Conservation (phyloP, 768 basidiomycete species). For the Trametes villosa region DNA sequence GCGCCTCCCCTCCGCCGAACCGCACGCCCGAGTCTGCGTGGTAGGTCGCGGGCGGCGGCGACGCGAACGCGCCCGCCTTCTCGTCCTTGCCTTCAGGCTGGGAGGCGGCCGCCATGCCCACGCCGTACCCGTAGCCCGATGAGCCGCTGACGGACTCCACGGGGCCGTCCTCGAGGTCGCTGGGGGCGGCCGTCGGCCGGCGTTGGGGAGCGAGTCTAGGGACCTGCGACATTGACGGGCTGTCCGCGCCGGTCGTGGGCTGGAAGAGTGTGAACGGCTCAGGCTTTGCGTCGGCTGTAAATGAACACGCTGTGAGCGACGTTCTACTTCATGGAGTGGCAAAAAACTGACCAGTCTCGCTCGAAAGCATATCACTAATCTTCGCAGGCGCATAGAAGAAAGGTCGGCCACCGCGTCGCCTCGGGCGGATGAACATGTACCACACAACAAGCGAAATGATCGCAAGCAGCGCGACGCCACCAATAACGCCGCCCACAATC, state of each 20-base stretch:
- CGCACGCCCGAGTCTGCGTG: not conserved
- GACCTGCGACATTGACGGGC: not conserved
- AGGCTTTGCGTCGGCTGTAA: not conserved
- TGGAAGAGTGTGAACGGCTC: conserved; percentile 1
- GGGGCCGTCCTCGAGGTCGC: not conserved
- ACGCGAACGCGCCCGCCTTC: not conserved
- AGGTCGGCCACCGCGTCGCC: conserved; percentile 6
- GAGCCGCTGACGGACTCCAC: not conserved
- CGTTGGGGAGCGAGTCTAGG: not conserved
- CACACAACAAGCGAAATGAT: conserved; percentile 4
- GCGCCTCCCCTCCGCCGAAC: not conserved
- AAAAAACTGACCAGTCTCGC: conserved; percentile 3
- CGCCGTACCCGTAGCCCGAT: conserved; percentile 2
- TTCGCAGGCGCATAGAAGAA: conserved; percentile 13
- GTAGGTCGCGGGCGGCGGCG: not conserved
- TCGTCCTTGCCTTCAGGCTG: not conserved
- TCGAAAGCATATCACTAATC: conserved; percentile 8
- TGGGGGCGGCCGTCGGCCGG: not conserved
- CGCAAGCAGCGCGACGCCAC: conserved; percentile 4
- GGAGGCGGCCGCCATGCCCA: not conserved
- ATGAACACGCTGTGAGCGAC: not conserved
- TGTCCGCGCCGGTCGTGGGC: not conserved
- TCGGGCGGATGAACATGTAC: conserved; percentile 11
- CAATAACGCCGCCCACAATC: conserved; percentile 6
- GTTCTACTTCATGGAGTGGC: not conserved